Percentiles rank a stretch among this genome's conserved stretches.
phyloP scores from a whole-genome alignment of 2,329 filamentous ascomycete genomes.

The Stagonosporopsis cucurbitacearum region DNA sequence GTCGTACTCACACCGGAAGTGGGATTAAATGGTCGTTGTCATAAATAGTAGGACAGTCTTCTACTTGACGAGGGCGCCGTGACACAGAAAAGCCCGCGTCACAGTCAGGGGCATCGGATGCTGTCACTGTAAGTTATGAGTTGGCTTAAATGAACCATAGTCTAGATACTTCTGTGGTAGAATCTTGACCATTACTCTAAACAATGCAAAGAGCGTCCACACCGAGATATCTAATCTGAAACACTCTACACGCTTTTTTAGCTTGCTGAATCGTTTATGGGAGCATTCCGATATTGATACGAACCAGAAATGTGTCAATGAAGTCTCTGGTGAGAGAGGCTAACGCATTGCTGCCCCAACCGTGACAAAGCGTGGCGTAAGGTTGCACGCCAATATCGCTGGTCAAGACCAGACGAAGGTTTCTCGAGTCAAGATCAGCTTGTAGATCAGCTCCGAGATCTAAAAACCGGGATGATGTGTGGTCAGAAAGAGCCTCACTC shows the following conservation, averaged over 20 bases:
- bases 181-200: background rate
- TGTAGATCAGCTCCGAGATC: background rate
- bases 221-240: background rate
- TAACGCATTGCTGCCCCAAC: background rate
- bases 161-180: background rate
- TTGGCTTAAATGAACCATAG: background rate
- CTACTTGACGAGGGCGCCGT: background rate
- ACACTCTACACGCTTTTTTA: background rate
- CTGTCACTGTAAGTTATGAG: background rate
- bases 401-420: background rate
- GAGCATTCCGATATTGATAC: background rate
- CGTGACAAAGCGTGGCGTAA: background rate
- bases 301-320: background rate
- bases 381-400: background rate
- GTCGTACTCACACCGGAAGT: background rate
- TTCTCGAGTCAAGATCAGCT: no score
- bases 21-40: background rate
- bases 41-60: background rate
- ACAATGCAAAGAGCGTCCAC: constrained; percentile 1
- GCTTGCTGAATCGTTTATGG: background rate
- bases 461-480: background rate
- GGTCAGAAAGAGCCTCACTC: background rate
- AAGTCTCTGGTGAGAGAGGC: background rate
- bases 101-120: background rate
- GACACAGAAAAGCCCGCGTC: background rate